phyloP scores from a whole-genome alignment of 1,284 basidiomycete species.

The Microbotryum intermedium region DNA sequence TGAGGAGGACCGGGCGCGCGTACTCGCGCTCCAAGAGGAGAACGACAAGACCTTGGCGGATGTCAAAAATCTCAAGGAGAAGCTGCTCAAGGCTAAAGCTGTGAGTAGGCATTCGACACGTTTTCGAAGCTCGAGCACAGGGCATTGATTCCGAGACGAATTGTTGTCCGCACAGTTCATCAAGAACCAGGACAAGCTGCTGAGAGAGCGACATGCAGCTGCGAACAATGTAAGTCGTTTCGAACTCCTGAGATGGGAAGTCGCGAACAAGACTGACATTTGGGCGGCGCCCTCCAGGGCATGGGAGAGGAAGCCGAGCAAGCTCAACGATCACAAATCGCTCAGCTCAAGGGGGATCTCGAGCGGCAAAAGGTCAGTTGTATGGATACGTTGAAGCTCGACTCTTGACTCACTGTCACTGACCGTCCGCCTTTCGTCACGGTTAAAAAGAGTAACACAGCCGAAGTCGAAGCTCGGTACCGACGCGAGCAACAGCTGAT shows the following conservation, averaged over 20 bases:
- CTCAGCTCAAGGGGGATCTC: slow-evolving; percentile 61
- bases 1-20: slow-evolving; percentile 64
- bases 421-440: background rate
- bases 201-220: slow-evolving; percentile 56
- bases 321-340: slow-evolving; percentile 59
- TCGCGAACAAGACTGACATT: too few relatives aligned
- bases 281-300: slow-evolving; percentile 38
- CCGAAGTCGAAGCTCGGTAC: slow-evolving; percentile 55
- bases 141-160: background rate
- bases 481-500: slow-evolving; percentile 69
- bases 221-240: slow-evolving; percentile 37
- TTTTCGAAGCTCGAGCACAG: background rate
- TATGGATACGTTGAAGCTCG: too few relatives aligned
- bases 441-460: slow-evolving; percentile 35
- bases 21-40: slow-evolving; percentile 69
- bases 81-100: slow-evolving; percentile 67
- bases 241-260: background rate
- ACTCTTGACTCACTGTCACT: too few relatives aligned
- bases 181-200: slow-evolving; percentile 79
- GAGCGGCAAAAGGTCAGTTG: slow-evolving; percentile 51
- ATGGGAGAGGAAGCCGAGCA: slow-evolving; percentile 63
- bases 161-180: slow-evolving; percentile 56
- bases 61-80: slow-evolving; percentile 62
- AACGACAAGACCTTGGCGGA: slow-evolving; percentile 62
- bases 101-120: slow-evolving; percentile 43